phyloP scores from a whole-genome alignment of 2,329 filamentous ascomycete genomes.

The Ophiocordyceps robertsii region DNA sequence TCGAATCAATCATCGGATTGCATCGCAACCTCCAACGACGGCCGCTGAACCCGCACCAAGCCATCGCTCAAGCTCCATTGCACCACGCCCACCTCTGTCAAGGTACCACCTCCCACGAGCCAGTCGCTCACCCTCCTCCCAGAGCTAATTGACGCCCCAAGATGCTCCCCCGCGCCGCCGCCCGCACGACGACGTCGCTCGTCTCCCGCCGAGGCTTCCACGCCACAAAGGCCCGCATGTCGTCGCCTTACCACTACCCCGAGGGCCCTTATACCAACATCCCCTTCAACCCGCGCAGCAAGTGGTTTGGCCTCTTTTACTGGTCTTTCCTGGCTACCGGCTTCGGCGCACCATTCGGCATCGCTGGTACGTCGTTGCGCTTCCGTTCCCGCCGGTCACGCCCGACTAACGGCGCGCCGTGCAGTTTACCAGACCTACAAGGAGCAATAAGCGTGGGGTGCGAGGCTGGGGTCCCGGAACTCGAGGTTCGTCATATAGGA shows the following conservation, averaged over 20 bases:
- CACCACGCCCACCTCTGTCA: slow-evolving; percentile 6
- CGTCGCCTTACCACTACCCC: slow-evolving; percentile 94
- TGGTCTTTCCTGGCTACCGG: slow-evolving; percentile 53
- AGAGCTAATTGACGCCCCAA: slow-evolving; percentile 33
- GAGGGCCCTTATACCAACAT: slow-evolving; percentile 92
- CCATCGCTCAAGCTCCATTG: neutral
- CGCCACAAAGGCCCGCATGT: slow-evolving; percentile 72
- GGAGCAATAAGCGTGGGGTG: slow-evolving; percentile 17
- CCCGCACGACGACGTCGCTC: slow-evolving; percentile 51
- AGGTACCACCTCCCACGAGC: slow-evolving; percentile 7
- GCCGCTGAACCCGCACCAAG: neutral
- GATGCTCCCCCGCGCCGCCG: slow-evolving; percentile 71
- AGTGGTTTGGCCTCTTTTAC: slow-evolving; percentile 72
- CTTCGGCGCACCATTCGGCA: slow-evolving; percentile 49
- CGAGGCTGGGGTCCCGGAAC: slow-evolving; percentile 5
- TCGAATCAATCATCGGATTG: neutral
- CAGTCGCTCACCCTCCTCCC: neutral
- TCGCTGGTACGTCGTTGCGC: slow-evolving; percentile 38
- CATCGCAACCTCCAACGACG: neutral
- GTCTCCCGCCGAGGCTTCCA: slow-evolving; percentile 89
- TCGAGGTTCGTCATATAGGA: neutral
- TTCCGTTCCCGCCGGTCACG: neutral
- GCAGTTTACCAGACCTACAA: slow-evolving; percentile 36
- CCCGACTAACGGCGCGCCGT: slow-evolving; percentile 2
- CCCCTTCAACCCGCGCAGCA: slow-evolving; percentile 90